Evolutionary conservation across 2,329 filamentous ascomycete genomes (phyloP).

Genomic region (Ophiostoma sp.): DNA sequence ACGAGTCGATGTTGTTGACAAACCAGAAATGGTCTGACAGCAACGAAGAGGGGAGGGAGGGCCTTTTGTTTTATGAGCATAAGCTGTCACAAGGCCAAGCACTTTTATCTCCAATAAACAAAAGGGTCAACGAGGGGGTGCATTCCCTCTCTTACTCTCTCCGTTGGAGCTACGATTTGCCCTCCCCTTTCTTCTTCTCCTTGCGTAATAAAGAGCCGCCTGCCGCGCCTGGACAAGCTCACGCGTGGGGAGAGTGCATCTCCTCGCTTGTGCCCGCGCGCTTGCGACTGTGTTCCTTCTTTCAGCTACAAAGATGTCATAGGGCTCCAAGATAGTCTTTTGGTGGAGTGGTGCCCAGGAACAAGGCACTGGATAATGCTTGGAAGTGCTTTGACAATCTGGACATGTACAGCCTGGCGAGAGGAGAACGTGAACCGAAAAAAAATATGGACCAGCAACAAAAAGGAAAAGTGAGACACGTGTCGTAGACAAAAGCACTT

Average conservation of each 20-base stretch:
- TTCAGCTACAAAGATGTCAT: not conserved
- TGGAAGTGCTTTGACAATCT: not conserved
- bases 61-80: not conserved
- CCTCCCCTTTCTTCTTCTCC: not conserved
- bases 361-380: not conserved
- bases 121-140: not conserved
- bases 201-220: conserved; percentile 4
- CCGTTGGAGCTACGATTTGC: not conserved
- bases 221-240: not conserved
- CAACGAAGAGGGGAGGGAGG: not conserved
- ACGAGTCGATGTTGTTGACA: not conserved
- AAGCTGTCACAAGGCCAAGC: not conserved
- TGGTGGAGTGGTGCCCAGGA: not conserved
- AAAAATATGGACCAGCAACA: not conserved
- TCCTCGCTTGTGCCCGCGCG: no score
- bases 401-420: conserved; percentile 11
- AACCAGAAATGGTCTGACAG: not conserved
- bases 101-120: not conserved
- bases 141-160: not conserved
- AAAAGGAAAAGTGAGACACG: not conserved
- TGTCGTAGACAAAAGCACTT: not conserved
- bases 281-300: not conserved
- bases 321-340: not conserved
- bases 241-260: not conserved
- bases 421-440: conserved; percentile 19